Evolutionary conservation across 805 yeast genomes (phyloP), one percentile per base, ranked within the genome.

Genomic region (Blastobotrys muscicola): DNA sequence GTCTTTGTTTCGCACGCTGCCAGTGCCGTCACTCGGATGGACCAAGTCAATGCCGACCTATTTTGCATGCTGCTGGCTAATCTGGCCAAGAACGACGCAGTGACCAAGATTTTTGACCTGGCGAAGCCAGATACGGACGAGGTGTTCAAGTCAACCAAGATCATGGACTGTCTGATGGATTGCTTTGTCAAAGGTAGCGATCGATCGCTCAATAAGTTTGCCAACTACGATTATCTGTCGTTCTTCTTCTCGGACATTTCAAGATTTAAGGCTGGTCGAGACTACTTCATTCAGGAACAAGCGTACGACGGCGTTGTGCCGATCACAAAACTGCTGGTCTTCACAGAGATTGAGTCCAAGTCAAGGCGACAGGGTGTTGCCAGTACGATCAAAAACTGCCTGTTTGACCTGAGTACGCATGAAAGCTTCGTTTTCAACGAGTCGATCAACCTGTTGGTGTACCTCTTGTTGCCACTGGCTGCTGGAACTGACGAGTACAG

Each of bases 301-400:
- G 70, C 58, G 3, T 85, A 85, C 57, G 95, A 86, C 58, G 68
- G 64, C 13, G 81, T 84, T 13, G 79, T 83, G 12, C 95, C 95
- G 31, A 63, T 86, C 15, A 77, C 87, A n/a, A 85, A 85, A 58
- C 63, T 87, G 23, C 68, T 85, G 47, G 92, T 79, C 0, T 87
- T 86, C 64, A 82, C 96, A 3, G 89, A 85, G 57, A 76, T 79
- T 55, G 82, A 79, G 51, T 71, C 85, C 10, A 77, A 76, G 54
- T 76, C 77, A 20, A 78, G 97, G 66, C 75, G 97, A 64, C 89
- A 83, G 59, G 97, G 95, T 57, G 89, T 85, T 33, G 94, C 94
- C 1, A 82, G 94, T 4, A 83, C 96, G 1, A 84, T 92, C 53
- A 90, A 92, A 61, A 90, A 90, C 63, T 75, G 90, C 0, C 66